Evolutionary conservation across 805 yeast genomes (phyloP).

Genomic region (Lipomyces chichibuensis): DNA sequence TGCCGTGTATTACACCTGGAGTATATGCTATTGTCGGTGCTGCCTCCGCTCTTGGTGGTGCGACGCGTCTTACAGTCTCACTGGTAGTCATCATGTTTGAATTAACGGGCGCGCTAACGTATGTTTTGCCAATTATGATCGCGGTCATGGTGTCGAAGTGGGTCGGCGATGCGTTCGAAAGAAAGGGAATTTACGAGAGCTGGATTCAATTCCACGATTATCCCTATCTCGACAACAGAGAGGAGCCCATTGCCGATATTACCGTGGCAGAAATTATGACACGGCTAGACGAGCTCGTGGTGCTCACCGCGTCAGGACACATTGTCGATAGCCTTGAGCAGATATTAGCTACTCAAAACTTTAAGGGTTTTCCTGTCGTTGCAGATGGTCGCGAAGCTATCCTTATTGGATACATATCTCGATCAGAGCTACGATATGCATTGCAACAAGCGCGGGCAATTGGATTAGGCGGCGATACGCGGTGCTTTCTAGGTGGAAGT

Average conservation of each 20-base stretch:
- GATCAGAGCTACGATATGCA: conserved; percentile 46
- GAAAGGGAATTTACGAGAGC: conserved; percentile 63
- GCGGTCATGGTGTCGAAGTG: conserved; percentile 77
- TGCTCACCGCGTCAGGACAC: conserved; percentile 45
- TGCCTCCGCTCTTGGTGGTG: conserved; percentile 78
- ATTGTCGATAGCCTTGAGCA: conserved; percentile 39
- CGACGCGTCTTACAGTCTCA: conserved; percentile 76
- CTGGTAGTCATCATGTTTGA: conserved; percentile 82
- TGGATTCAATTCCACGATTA: conserved; percentile 52
- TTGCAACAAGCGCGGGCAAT: conserved; percentile 34
- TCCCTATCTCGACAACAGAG: conserved; percentile 50
- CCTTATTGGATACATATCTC: conserved; percentile 51
- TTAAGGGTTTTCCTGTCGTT: conserved; percentile 53
- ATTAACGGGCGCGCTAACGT: conserved; percentile 81
- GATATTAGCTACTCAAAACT: conserved; percentile 33
- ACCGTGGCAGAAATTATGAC: conserved; percentile 47
- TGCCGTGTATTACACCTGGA: conserved; percentile 73
- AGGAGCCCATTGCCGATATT: conserved; percentile 48
- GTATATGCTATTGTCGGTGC: conserved; percentile 90
- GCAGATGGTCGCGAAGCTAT: conserved; percentile 43
- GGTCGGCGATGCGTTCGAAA: conserved; percentile 64
- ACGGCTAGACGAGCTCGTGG: conserved; percentile 40
- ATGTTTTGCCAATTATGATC: conserved; percentile 82
- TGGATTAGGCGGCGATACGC: conserved; percentile 13
- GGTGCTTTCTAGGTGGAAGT: conserved; percentile 27